Evolutionary conservation across 2,329 filamentous ascomycete genomes (phyloP), one percentile per base, ranked within the genome.

Genomic region (Ceratocystiopsis minuta): DNA sequence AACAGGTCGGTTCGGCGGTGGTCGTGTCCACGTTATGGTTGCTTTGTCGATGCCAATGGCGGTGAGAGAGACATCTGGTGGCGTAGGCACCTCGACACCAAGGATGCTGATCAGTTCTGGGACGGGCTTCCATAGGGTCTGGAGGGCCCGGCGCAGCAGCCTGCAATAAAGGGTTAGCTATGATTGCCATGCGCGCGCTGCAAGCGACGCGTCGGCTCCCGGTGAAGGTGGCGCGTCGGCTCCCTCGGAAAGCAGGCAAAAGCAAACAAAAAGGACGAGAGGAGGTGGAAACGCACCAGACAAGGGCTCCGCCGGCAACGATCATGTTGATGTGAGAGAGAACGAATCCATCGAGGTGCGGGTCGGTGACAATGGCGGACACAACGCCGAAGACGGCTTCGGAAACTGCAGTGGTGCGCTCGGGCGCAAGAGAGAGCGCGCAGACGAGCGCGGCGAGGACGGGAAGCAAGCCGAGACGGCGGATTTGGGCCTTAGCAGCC

Each of bases 41-140:
- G 92, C 82, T 43, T 86, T 83, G 57, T 92, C 83, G 24, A 83
- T 71, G 51, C 80, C 82, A 52, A 98, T 90, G 48, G 82, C 85
- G 43, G 88, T 85, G 32, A 98, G 74, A 41, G 86, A 93, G 35
- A 96, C 81, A 55, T 87, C 78, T 41, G 90, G 90, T 18, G 84
- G 71, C 48, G 86, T 79, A 46, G 90, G 90, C 40, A 98, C 88
- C 55, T 98, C 90, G 56, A 96, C 78, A 45, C 88, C 87, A 38
- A 98, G 75, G 39, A 95, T 83, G 51, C 78, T 78, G 53, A 96
- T 87, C 38, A 98, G 74, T 49, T 93, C 78, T 44, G 88, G 83
- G 43, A 94, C 85, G 18, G 88, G 86, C 53, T 88, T 94, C 61
- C 83, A 80, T 42, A 95, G 69, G 34, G 92, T 90, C 56, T 87